phyloP scores from a whole-genome alignment of 495 filamentous ascomycete species.

The Neurospora sp. region DNA sequence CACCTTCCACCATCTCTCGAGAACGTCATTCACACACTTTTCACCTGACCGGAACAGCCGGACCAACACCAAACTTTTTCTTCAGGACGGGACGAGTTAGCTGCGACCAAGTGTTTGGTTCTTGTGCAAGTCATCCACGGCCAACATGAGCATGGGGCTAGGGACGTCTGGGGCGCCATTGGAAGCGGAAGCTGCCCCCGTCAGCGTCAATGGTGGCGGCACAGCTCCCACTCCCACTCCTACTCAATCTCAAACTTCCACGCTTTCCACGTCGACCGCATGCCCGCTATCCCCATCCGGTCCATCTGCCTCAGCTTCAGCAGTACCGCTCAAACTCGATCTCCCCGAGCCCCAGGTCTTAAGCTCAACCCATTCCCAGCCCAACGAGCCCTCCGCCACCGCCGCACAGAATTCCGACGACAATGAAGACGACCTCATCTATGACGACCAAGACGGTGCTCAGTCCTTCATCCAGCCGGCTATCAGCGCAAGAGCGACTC shows the following conservation, averaged over 20 bases:
- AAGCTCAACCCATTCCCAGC: not conserved
- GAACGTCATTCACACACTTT: not conserved
- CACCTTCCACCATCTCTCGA: not conserved
- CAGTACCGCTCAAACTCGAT: not conserved
- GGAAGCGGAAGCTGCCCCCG: not conserved
- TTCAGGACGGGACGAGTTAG: not conserved
- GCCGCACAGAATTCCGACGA: conserved; percentile 12
- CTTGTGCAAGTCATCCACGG: not conserved
- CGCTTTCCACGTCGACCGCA: not conserved
- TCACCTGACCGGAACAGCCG: not conserved
- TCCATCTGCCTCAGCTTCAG: not conserved
- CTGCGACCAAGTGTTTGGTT: not conserved
- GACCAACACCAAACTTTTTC: not conserved
- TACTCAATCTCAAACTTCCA: not conserved
- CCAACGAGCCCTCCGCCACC: not conserved
- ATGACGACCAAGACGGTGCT: conserved; percentile 43
- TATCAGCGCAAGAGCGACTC: conserved; percentile 60
- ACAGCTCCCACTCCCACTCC: not conserved
- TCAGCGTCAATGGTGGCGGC: not conserved
- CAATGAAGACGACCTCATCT: conserved; percentile 19
- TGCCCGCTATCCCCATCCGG: not conserved
- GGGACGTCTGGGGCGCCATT: not conserved
- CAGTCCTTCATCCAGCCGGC: conserved; percentile 64
- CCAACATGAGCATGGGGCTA: not conserved
- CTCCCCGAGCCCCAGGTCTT: not conserved